These are phyloP conservation scores for Euphrasia arctica DNA, from an alignment of 305 asterid species.

Conservation along the genomic window DNA sequence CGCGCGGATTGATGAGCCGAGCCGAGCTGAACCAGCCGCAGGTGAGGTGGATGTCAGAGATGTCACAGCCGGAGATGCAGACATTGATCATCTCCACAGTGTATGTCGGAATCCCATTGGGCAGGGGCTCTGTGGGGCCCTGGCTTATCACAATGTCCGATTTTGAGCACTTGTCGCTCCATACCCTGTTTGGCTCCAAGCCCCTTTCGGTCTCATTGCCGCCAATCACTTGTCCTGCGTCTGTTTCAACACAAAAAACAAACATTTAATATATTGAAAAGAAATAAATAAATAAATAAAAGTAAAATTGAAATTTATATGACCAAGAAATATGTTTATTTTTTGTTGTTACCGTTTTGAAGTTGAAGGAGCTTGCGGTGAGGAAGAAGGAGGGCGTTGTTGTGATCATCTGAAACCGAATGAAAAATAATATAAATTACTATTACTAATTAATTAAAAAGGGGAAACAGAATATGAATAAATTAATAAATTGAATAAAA, in stretches of 20 bases:
- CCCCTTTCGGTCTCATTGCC: not conserved
- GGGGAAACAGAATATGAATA: not conserved
- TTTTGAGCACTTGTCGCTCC: constrained; percentile 69
- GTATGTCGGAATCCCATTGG: constrained; percentile 83
- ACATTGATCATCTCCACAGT: constrained; percentile 84
- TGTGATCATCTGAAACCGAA: not conserved
- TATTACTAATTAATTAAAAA: not conserved
- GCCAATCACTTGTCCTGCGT: constrained; percentile 16
- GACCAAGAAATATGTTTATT: too few relatives aligned
- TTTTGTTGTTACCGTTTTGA: constrained; percentile 28
- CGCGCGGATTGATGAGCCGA: constrained; percentile 67
- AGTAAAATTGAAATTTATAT: not conserved
- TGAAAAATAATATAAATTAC: too few relatives aligned
- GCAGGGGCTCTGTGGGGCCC: constrained; percentile 72
- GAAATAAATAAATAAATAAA: not conserved
- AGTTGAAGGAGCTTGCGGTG: constrained; percentile 61
- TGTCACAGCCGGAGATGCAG: constrained; percentile 61
- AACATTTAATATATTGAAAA: not conserved
- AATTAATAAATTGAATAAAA: not conserved
- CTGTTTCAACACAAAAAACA: constrained; percentile 13
- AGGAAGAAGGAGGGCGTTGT: constrained; percentile 17
- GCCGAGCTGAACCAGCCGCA: constrained; percentile 99
- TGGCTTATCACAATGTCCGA: constrained; percentile 76
- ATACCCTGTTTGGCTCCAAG: constrained; percentile 66
- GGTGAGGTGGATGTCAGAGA: constrained; percentile 60